Base-by-base conservation (phyloP, 1,284 basidiomycete species). In the Tylopilus sp. region DNA sequence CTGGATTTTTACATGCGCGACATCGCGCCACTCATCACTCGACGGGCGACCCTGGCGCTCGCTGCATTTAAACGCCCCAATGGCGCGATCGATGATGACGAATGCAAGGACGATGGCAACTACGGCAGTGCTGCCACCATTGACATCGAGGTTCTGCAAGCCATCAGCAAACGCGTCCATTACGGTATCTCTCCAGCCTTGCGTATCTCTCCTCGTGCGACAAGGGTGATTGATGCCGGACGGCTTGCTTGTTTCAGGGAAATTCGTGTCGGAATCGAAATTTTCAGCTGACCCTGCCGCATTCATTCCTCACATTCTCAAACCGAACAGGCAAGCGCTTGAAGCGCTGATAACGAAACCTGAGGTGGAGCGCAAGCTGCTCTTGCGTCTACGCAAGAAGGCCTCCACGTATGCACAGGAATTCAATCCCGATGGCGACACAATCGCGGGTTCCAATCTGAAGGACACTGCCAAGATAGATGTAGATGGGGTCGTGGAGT, bases 231-330 rank as follows among this genome's bases (percentile, higher is more conserved):
- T 60, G 46, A 52, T 25, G 4, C 8, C 25, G 21, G 21, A 23
- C 26, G 3, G 5, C 4, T 25, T 3, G 33, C 16, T 10, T 15
- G 26, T 37, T 30, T 15, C 65, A 97, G 94, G 96, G 53, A 98
- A 98, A 80, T 99, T 99, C 67, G 97, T 99, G 10, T 92, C 92
- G 4, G 97, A 99, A 71, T 89, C 89, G 46, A 99, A 99, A 69
- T 99, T 99, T 75, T 71, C 81, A 16, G 78, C 82, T 28, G 76
- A 90, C 54, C 96, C 97, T 9, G 77, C 86, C 23, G 83, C 85
- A 12, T 99, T 98, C 69, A 82, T 99, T 54, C 90, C 92, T 0
- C 92, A 93, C 69, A 99, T 99, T 63, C 78, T 79, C 39, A 76
- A 78, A 1, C 84, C 83, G 2, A 89, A 99, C 68, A 79, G 79